These are phyloP conservation scores for Tulasnella sp. DNA, from an alignment of 768 basidiomycete species.

Conservation along the genomic window DNA sequence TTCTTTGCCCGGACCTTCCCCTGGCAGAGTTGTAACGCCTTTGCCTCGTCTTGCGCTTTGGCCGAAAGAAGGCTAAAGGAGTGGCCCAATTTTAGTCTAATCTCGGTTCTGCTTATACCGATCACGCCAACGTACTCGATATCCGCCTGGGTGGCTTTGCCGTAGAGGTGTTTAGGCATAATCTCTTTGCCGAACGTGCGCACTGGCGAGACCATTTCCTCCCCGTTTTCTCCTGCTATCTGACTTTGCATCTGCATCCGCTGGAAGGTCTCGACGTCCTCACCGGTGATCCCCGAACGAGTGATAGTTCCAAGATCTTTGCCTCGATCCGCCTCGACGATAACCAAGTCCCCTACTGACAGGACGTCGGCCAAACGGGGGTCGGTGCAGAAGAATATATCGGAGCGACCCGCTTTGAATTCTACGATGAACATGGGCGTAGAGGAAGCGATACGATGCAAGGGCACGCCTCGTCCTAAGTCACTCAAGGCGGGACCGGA, in stretches of 20 bases:
- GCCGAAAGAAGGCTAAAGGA: constrained; percentile 50
- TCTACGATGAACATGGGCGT: constrained; percentile 94
- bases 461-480: constrained; percentile 81
- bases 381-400: constrained; percentile 85
- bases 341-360: constrained; percentile 80
- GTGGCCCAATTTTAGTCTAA: background rate
- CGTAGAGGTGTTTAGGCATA: constrained; percentile 93
- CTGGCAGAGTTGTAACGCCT: constrained; percentile 84
- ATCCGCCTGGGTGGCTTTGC: constrained; percentile 73
- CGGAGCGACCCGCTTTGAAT: constrained; percentile 94
- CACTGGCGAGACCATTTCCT: constrained; percentile 22
- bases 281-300: constrained; percentile 80
- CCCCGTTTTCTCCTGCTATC: constrained; percentile 27
- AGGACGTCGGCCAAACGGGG: constrained; percentile 40
- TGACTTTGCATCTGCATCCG: constrained; percentile 60
- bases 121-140: constrained; percentile 44
- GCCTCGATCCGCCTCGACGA: constrained; percentile 94
- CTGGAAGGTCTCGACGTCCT: constrained; percentile 86
- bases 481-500: constrained; percentile 31
- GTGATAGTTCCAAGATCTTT: constrained; percentile 87
- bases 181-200: constrained; percentile 55
- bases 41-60: constrained; percentile 84
- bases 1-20: constrained; percentile 89
- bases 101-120: background rate
- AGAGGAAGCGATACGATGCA: constrained; percentile 67